Conservation (phyloP, 1,284 basidiomycete species). For the Malassezia brasiliensis region DNA sequence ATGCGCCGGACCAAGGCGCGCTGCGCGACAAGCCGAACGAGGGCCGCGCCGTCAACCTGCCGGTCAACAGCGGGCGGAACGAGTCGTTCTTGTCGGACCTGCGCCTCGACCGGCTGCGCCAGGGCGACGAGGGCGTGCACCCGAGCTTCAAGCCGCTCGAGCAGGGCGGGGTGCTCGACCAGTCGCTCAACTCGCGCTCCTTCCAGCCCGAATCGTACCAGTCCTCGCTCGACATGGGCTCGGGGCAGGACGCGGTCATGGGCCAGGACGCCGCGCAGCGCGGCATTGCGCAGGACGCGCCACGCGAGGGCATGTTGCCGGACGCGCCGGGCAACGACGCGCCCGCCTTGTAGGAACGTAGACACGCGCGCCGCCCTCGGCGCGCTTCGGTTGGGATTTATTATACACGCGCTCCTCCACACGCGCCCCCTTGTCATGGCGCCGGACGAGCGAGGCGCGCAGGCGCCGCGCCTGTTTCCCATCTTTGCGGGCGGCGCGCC, state of each 20-base stretch:
- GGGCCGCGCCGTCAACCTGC: not conserved
- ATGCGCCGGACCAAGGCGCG: not conserved
- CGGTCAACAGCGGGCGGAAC: not conserved
- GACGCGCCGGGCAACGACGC: constrained; percentile 3
- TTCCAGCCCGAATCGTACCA: constrained; percentile 19
- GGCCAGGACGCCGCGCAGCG: constrained; percentile 1
- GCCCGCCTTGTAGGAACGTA: constrained; percentile 4
- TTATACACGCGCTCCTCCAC: not conserved
- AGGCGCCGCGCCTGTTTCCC: constrained; percentile 1
- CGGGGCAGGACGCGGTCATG: constrained; percentile 6
- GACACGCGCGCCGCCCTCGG: not conserved
- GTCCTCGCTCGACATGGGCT: not conserved
- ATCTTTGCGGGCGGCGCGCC: not conserved
- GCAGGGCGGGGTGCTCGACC: constrained; percentile 12
- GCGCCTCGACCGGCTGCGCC: constrained; percentile 18
- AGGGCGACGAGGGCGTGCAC: constrained; percentile 14
- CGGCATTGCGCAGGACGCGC: not conserved
- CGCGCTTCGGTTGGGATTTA: not conserved
- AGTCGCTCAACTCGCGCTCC: constrained; percentile 10
- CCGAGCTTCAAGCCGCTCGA: constrained; percentile 17
- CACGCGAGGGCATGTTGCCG: constrained; percentile 6
- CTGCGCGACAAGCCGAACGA: constrained; percentile 4
- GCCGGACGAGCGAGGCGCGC: not conserved
- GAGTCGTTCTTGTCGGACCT: constrained; percentile 14
- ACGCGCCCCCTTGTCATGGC: not conserved